Evolutionary conservation across 371 early-diverging fungal species (phyloP).

Genomic region (Mucor mucedo): DNA sequence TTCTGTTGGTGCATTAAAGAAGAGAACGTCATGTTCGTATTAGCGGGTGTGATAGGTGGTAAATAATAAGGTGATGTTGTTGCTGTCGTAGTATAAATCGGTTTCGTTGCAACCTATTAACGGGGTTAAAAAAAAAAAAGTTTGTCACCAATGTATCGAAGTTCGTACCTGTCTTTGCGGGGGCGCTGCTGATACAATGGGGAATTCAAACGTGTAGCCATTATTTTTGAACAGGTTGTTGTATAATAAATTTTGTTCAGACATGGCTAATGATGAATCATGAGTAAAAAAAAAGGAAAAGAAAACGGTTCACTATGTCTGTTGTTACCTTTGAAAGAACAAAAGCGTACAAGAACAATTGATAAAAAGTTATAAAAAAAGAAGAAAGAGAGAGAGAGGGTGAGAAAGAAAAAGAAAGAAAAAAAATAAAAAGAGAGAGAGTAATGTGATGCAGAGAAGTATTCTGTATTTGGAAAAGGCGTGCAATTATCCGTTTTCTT

Average conservation of each 20-base stretch:
- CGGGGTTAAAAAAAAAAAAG: not conserved
- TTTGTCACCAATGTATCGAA: not conserved
- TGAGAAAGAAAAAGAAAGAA: not conserved
- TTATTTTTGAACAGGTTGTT: slow-evolving; percentile 16
- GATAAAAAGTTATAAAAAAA: not conserved
- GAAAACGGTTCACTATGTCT: not conserved
- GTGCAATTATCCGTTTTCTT: slow-evolving; percentile 9
- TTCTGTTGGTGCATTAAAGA: slow-evolving; percentile 13
- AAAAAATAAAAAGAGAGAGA: slow-evolving; percentile 17
- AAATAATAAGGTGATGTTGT: slow-evolving; percentile 8
- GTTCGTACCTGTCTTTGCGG: slow-evolving; percentile 19
- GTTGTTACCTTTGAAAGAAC: not conserved
- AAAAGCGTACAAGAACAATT: not conserved
- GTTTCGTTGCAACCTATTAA: not conserved
- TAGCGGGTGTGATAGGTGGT: slow-evolving; percentile 12
- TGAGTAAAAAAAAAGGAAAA: slow-evolving; percentile 2
- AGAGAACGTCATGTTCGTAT: slow-evolving; percentile 2
- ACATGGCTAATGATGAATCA: slow-evolving; percentile 14
- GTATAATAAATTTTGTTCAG: slow-evolving; percentile 22
- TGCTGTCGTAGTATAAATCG: not conserved
- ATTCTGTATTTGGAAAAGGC: slow-evolving; percentile 17
- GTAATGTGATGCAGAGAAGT: slow-evolving; percentile 20
- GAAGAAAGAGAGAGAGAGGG: slow-evolving; percentile 4
- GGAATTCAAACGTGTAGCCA: slow-evolving; percentile 15
- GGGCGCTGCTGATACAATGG: not conserved